Evolutionary conservation across 495 filamentous ascomycete genomes (phyloP), one percentile per base, ranked within the genome.

Genomic region (Talaromyces stipitatus): DNA sequence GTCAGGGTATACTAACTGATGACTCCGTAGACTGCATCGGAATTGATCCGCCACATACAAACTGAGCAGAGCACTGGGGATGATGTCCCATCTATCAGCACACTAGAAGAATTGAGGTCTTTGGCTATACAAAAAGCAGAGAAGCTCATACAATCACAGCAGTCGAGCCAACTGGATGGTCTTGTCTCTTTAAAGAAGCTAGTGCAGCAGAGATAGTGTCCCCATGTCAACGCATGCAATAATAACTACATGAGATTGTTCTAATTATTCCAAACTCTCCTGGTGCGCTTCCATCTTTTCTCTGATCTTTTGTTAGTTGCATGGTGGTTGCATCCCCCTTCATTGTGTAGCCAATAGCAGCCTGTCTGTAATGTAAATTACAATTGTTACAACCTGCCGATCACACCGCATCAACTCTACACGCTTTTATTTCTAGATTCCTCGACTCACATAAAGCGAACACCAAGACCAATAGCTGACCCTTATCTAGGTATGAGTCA

Each of bases 41-140:
- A 55, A 30, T 8, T 55, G 16, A 55, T 55, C 54, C 26, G 46
- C n/a, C 54, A 46, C 33, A 22, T 41, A 27, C 22, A 55, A 55
- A 12, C 54, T 7, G 54, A 41, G 22, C 24, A 45, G 10, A 55
- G 14, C 22, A 28, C 16, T 29, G 24, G 22, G 12, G 5, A 9
- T 14, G 24, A 56, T 26, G 53, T 63, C n/a, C 72, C 70, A 12
- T 64, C 74, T 22, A 62, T 77, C 20, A 72, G 68, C 29, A 86
- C 81, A 0, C 70, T 94, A 18, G 73, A 85, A 61, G 78, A 77
- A 55, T 76, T 97, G 46, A 85, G 94, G 63, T 75, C 84, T 60
- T 69, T 84, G 59, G 89, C 90, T 30, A 90, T 85, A 1, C 73
- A 78, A 55, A 89, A 85, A 66, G 81, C 97, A 20, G 79, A 81